phyloP scores from a whole-genome alignment of 73 alveolate genomes.

The Loxodes magnus region DNA sequence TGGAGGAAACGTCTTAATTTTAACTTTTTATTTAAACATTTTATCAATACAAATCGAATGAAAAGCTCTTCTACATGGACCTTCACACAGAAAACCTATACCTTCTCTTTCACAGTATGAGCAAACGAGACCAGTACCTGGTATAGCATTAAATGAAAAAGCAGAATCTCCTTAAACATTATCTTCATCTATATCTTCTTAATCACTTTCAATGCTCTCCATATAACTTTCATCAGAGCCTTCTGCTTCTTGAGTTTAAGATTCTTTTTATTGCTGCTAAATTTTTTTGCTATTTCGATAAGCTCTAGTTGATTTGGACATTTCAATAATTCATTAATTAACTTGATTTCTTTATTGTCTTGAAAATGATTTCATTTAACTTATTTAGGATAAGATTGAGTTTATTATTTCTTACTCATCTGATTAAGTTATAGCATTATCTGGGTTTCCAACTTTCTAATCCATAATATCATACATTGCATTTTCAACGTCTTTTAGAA shows the following conservation, averaged over 20 bases:
- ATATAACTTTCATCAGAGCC: too few species aligned
- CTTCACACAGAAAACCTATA: constrained; percentile 33
- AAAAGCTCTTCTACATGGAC: constrained; percentile 63
- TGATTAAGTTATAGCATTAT: too few species aligned
- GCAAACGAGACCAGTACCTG: constrained; percentile 41
- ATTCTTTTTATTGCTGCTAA: too few species aligned
- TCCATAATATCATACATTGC: constrained; percentile 36
- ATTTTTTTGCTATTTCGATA: too few species aligned
- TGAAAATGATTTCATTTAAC: constrained; percentile 5
- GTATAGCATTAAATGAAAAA: too few species aligned
- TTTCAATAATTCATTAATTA: too few species aligned
- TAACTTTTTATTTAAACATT: constrained; percentile 22
- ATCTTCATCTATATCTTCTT: too few species aligned
- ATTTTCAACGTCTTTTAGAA: constrained; percentile 40
- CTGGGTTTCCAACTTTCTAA: constrained; percentile 23
- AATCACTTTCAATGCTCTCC: too few species aligned
- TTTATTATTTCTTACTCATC: constrained; percentile 55
- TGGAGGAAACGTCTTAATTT: too few species aligned
- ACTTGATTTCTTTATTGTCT: constrained; percentile 12
- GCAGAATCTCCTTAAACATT: too few species aligned
- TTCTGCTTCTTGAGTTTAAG: too few species aligned
- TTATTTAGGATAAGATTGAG: neutral
- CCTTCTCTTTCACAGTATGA: constrained; percentile 45
- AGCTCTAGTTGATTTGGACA: too few species aligned
- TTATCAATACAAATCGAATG: constrained; percentile 54